These are phyloP conservation scores for Vigna hirtella DNA, from an alignment of 306 rosid genomes.

Conservation along the genomic window DNA sequence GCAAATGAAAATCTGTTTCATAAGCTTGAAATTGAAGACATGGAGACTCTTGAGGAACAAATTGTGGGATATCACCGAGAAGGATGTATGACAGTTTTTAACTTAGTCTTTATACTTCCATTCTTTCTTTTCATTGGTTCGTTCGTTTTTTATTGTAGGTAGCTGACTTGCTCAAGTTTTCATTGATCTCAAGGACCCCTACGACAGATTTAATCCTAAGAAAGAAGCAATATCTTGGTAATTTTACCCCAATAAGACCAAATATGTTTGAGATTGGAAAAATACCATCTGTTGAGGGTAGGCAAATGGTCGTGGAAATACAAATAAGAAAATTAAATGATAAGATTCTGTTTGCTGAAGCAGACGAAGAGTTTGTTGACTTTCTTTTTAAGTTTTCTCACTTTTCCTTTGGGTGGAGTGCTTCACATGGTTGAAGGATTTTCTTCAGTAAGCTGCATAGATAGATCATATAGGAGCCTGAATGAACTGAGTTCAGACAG, in stretches of 20 bases:
- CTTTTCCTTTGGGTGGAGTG: background rate
- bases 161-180: conserved; percentile 19
- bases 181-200: conserved; percentile 23
- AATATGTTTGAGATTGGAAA: background rate
- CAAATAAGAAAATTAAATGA: background rate
- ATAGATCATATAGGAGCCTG: background rate
- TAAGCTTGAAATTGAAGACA: background rate
- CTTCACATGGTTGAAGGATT: background rate
- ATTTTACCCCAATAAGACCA: background rate
- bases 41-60: conserved; percentile 18
- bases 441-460: background rate
- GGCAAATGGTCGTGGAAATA: background rate
- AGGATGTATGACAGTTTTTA: background rate
- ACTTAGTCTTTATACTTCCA: background rate
- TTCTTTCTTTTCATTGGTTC: background rate
- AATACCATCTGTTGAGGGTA: background rate
- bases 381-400: background rate
- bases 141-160: background rate
- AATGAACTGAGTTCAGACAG: background rate
- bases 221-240: background rate
- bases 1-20: background rate
- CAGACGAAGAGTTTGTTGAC: background rate
- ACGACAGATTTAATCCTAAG: background rate
- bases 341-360: background rate
- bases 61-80: conserved; percentile 6